Percentiles rank a stretch among this genome's conserved stretches.
These are phyloP conservation scores for Daphne laureola DNA, from an alignment of 441 rosid genomes.

Conservation along the genomic window DNA sequence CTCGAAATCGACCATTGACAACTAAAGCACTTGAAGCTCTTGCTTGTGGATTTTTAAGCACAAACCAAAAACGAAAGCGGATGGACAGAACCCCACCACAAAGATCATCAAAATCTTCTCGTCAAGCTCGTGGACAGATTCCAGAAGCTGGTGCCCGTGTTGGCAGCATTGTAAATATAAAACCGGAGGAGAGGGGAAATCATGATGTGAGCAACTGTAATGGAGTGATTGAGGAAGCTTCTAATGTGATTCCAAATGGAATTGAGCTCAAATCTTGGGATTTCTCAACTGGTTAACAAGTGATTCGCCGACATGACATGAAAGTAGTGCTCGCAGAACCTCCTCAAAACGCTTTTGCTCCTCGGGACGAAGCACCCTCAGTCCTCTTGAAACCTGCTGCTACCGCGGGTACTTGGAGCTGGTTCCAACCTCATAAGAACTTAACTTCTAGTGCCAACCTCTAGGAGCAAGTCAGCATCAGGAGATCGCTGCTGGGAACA, in stretches of 20 bases:
- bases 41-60: conserved; percentile 28
- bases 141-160: conserved; percentile 14
- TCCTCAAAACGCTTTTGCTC: too few species aligned
- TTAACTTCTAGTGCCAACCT: too few species aligned
- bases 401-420: too few species aligned
- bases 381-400: too few species aligned
- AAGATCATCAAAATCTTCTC: conserved; percentile 18
- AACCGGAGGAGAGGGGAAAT: conserved; percentile 22
- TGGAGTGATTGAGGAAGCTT: conserved; percentile 11
- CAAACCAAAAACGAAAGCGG: conserved; percentile 29
- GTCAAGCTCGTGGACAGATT: conserved; percentile 17
- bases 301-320: conserved; percentile 6
- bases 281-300: not conserved
- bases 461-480: too few species aligned
- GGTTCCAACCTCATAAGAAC: too few species aligned
- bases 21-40: conserved; percentile 49
- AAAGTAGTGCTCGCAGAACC: not conserved
- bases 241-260: conserved; percentile 2
- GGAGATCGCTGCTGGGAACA: too few species aligned
- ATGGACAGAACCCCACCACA: conserved; percentile 16
- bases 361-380: too few species aligned
- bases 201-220: conserved; percentile 14
- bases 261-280: conserved; percentile 3
- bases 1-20: conserved; percentile 38
- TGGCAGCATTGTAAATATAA: conserved; percentile 5